These are phyloP conservation scores for Bruguiera gymnorhiza DNA, from an alignment of 345 rosid genomes.

Conservation along the genomic window DNA sequence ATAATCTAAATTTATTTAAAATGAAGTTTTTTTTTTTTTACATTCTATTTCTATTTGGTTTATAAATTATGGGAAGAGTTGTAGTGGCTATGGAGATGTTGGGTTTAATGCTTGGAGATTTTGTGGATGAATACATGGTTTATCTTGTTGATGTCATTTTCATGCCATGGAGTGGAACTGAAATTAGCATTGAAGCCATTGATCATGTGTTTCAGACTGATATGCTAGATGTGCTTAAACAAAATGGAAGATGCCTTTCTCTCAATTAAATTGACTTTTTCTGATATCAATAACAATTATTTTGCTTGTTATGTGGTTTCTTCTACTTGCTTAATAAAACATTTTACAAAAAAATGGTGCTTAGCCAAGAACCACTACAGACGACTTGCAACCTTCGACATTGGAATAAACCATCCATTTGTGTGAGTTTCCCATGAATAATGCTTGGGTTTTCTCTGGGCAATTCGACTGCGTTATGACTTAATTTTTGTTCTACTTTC, in stretches of 20 bases:
- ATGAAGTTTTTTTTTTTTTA: neutral
- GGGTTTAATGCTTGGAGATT: slow-evolving; percentile 99
- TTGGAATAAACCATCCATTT: slow-evolving; percentile 94
- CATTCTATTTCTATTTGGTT: neutral
- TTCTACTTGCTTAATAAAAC: no score
- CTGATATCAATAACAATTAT: neutral
- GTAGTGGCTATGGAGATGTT: slow-evolving; percentile 98
- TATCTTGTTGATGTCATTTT: slow-evolving; percentile 96
- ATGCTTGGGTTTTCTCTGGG: neutral
- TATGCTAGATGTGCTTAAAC: no score
- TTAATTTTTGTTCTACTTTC: slow-evolving; percentile 17
- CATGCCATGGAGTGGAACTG: slow-evolving; percentile 99
- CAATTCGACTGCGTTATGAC: neutral
- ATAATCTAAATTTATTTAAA: no score
- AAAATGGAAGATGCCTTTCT: no score
- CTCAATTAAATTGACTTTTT: no score
- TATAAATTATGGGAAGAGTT: slow-evolving; percentile 64
- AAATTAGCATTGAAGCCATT: slow-evolving; percentile 97
- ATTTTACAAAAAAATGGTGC: slow-evolving; percentile 79
- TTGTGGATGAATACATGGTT: slow-evolving; percentile 91
- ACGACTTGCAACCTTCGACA: slow-evolving; percentile 95
- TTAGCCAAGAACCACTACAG: slow-evolving; percentile 97
- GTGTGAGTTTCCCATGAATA: slow-evolving; percentile 38
- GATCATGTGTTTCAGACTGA: slow-evolving; percentile 51
- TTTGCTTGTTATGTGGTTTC: neutral